A percentile compares a stretch with the other conserved stretches of the same genome.
Conservation (phyloP, 129 eudicot species). For the carrot (Daucus carota) region DNA sequence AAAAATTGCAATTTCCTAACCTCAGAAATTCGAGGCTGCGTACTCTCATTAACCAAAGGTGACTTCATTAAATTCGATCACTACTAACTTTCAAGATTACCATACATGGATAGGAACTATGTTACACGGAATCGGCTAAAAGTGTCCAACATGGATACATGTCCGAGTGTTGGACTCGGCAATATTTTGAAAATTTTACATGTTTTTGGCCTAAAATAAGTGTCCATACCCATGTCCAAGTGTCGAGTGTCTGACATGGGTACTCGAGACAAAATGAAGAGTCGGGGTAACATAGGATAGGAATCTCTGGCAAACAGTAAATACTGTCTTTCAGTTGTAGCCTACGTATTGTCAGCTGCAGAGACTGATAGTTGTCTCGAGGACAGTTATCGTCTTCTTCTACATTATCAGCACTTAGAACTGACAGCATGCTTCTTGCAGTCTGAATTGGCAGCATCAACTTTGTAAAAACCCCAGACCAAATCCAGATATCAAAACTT, state of each 20-base stretch:
- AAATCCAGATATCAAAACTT: conserved; percentile 21
- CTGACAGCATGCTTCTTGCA: conserved; percentile 17
- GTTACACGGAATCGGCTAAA: no score
- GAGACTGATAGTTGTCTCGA: no score
- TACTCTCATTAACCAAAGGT: conserved; percentile 88
- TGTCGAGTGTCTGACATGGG: no score
- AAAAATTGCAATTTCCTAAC: conserved; percentile 74
- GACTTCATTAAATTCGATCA: background rate
- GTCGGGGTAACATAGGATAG: no score
- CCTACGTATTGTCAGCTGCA: background rate
- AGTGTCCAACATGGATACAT: no score
- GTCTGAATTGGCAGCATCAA: conserved; percentile 22
- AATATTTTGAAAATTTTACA: no score
- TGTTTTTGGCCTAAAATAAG: no score
- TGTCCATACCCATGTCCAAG: no score
- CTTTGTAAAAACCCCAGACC: conserved; percentile 22
- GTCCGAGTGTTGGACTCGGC: no score
- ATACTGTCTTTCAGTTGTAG: background rate
- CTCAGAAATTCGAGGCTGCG: conserved; percentile 78
- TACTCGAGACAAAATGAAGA: no score
- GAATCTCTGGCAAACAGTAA: background rate
- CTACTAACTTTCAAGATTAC: background rate
- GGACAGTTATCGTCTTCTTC: no score
- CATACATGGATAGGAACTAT: background rate
- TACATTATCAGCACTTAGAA: conserved; percentile 5